Conservation (phyloP, 352 stramenopile genomes). For the Phytophthora podocarpi region DNA sequence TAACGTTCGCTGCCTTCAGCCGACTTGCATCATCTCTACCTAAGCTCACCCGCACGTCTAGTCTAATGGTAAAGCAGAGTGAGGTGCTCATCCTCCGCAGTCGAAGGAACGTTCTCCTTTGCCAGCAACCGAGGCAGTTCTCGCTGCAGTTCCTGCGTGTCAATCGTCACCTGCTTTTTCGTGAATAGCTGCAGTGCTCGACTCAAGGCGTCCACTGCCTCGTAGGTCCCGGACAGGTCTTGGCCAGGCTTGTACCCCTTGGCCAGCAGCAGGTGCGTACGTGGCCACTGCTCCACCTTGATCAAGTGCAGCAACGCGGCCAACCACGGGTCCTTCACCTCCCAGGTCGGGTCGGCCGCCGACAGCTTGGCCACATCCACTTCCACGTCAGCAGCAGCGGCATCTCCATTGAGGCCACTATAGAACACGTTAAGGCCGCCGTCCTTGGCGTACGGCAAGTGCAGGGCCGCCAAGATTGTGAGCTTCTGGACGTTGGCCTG, state of each 20-base stretch:
- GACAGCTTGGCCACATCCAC: not conserved
- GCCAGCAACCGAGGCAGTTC: slow-evolving; percentile 36
- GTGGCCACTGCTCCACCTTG: slow-evolving; percentile 52
- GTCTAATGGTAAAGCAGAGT: slow-evolving; percentile 59
- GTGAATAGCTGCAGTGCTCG: slow-evolving; percentile 44
- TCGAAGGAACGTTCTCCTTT: slow-evolving; percentile 32
- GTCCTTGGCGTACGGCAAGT: slow-evolving; percentile 66
- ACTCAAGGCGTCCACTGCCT: slow-evolving; percentile 51
- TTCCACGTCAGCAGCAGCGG: not conserved
- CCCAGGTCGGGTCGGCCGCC: slow-evolving; percentile 48
- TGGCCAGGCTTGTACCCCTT: slow-evolving; percentile 73
- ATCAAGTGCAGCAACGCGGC: slow-evolving; percentile 55
- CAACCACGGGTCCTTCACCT: slow-evolving; percentile 63
- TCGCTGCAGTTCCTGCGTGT: slow-evolving; percentile 38
- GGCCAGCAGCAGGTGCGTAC: slow-evolving; percentile 55
- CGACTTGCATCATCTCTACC: slow-evolving; percentile 14
- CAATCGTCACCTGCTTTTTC: slow-evolving; percentile 35
- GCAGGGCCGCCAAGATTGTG: slow-evolving; percentile 53
- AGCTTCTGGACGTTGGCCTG: slow-evolving; percentile 42
- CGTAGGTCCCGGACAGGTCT: slow-evolving; percentile 50
- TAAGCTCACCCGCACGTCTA: too few species aligned
- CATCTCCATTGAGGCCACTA: slow-evolving; percentile 27
- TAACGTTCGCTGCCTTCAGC: slow-evolving; percentile 8
- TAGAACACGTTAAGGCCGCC: slow-evolving; percentile 50
- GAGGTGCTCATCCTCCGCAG: slow-evolving; percentile 33